Evolutionary conservation across 2,329 filamentous ascomycete species (phyloP), one percentile per base, ranked within the genome.

Genomic region (Colletotrichum agaves): DNA sequence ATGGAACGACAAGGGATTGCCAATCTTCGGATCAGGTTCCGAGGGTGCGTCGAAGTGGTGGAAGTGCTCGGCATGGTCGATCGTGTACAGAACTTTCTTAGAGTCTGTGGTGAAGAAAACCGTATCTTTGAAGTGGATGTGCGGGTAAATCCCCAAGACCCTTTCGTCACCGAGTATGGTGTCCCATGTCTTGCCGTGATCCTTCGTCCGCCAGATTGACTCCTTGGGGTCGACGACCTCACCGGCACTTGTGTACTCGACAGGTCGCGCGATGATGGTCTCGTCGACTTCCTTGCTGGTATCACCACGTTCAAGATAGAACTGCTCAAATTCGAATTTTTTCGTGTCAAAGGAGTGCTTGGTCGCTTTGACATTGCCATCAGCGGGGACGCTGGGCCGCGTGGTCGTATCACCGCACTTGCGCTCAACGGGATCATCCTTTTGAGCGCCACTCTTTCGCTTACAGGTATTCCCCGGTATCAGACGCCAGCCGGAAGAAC

Each of bases 101-200:
- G 83, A 82, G 0, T 83, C 78, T 0, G 94, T 97, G 31, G 97
- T 84, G 80, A 99, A 94, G 78, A 93, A 99, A 31, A 96, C 92
- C 44, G 90, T 87, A 75, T 98, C 93, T 73, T 92, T 93, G 78
- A 93, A 91, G 79, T 94, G 92, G 53, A 84, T 84, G 75, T 99
- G 93, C 23, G 91, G 92, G 63, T 91, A 86, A 71, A 99, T 93
- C 19, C 81, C 84, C 49, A 85, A 81, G 63, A 98, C 88, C 2
- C 88, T 83, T 71, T 94, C 88, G 35, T 88, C 88, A 64, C 92
- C 84, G 3, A 97, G 85, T 49, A 90, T 89, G 60, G 77, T 82
- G 23, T 89, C 82, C 95, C 96, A 99, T 2, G 81, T 90, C 81
- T 97, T 97, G 74, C 96, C 96, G 74, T 98, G 95, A 75, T 99